A percentile compares a stretch with the other conserved stretches of the same genome.
Conservation (phyloP, 208 protist species). For the Crithidia acanthocephali region DNA sequence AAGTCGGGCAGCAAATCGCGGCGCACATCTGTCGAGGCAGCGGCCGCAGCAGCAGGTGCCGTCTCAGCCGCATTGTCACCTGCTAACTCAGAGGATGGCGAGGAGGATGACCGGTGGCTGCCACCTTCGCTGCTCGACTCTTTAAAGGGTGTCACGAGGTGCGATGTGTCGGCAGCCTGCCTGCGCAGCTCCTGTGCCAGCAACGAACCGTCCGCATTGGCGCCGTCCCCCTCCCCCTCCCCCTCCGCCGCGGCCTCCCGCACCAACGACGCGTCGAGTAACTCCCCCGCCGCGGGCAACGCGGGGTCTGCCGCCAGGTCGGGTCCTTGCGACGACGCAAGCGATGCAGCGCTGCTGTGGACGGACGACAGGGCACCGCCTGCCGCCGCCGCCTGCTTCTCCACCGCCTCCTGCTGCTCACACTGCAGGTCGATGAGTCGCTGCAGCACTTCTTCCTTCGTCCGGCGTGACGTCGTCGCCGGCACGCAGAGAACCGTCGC, state of each 20-base stretch:
- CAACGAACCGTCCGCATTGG: slow-evolving; percentile 1
- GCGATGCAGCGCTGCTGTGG: not conserved
- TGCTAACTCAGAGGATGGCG: not conserved
- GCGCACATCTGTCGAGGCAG: not conserved
- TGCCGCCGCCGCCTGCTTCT: slow-evolving; percentile 9
- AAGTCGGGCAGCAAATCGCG: not conserved
- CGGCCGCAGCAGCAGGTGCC: not conserved
- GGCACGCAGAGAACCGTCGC: slow-evolving; percentile 77
- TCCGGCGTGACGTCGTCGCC: slow-evolving; percentile 29
- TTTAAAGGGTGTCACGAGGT: slow-evolving; percentile 38
- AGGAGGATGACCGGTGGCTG: slow-evolving; percentile 1
- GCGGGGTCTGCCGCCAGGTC: not conserved
- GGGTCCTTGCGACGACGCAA: not conserved
- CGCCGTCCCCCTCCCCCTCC: not conserved
- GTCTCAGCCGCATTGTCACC: no score
- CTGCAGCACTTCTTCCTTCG: slow-evolving; percentile 80
- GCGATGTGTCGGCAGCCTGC: slow-evolving; percentile 35
- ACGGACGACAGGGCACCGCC: not conserved
- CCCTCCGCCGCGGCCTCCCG: not conserved
- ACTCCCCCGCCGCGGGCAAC: not conserved
- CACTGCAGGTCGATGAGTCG: slow-evolving; percentile 74
- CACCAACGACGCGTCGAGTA: slow-evolving; percentile 29
- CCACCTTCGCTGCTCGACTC: slow-evolving; percentile 18
- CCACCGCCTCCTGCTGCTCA: slow-evolving; percentile 63
- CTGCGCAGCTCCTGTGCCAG: slow-evolving; percentile 40